These are phyloP conservation scores for Tylopilus balloui DNA, from an alignment of 768 basidiomycete species.

Conservation along the genomic window DNA sequence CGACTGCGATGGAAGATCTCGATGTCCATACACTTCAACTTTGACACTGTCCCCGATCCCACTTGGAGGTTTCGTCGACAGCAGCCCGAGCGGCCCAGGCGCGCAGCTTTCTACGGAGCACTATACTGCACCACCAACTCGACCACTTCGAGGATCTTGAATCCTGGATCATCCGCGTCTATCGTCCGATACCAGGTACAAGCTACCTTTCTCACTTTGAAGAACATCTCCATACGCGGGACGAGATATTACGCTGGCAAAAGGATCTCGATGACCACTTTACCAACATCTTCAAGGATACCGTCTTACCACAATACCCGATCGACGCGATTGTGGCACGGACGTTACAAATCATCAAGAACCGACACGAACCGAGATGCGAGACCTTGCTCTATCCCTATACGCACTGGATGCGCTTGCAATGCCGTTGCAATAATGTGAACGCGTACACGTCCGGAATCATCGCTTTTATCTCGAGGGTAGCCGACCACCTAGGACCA, in stretches of 20 bases:
- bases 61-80: neutral
- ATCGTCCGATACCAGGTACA: neutral
- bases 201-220: conserved; percentile 11
- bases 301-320: conserved; percentile 4
- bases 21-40: neutral
- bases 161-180: neutral
- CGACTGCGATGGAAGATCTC: no score
- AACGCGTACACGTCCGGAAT: conserved; percentile 4
- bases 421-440: conserved; percentile 7
- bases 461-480: conserved; percentile 8
- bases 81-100: neutral
- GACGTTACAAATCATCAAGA: conserved; percentile 10
- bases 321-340: conserved; percentile 8
- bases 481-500: conserved; percentile 4
- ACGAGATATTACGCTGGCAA: conserved; percentile 9
- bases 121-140: neutral
- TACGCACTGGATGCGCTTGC: conserved; percentile 18
- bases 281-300: conserved; percentile 5
- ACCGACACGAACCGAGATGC: conserved; percentile 10
- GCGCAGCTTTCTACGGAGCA: neutral
- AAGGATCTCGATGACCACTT: conserved; percentile 16
- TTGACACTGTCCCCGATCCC: neutral
- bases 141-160: neutral
- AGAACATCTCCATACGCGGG: conserved; percentile 1
- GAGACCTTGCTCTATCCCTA: conserved; percentile 7